Evolutionary conservation across 352 stramenopile genomes (phyloP), one percentile per base, ranked within the genome.

Genomic region (Saprolegnia parasitica): DNA sequence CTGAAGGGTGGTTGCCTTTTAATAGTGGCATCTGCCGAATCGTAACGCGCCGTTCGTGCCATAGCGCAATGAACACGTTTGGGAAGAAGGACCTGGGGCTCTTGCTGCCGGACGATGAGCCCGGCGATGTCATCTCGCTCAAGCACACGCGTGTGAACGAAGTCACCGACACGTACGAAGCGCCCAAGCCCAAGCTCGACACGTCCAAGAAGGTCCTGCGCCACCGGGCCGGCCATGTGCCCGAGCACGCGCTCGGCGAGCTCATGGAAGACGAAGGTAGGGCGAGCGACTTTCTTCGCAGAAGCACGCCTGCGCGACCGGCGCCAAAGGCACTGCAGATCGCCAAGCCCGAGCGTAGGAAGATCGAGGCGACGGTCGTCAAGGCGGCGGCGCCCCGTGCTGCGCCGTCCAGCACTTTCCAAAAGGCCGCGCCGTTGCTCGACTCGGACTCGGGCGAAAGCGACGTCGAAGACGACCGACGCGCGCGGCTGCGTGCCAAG

Each of bases 11-110:
- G 2, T 35, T 35, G 2, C 29, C 5, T 11, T n/a, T 49, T 49
- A 49, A 49, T 49, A 11, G 42, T 49, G 42, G 42, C 42, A n/a
- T 49, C 13, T 49, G 42, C 42, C 42, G 42, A 49, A 49, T 49
- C 29, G 29, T 35, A 35, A 35, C 29, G 5, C 29, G 2, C 29
- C 29, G 5, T 49, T 49, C 11, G 16, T 50, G 5, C 39, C 20
- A 18, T 8, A 52, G 24, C 18, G 37, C 23, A 4, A 93, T 95
- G 87, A 79, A 84, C 70, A 78, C 90, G 58, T 96, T 95, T 77
- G 90, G 79, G 66, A 95, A 95, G 79, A 93, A 93, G 67, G 87
- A 95, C 74, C 71, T 96, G 45, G 87, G 79, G 45, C 70, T 92
- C 15, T 71, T 93, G 62, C 80, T 96, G 55, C 87, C 86, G 21